These are phyloP conservation scores for Stereocaulon alpinum DNA, from an alignment of 495 filamentous ascomycete genomes.

Conservation along the genomic window DNA sequence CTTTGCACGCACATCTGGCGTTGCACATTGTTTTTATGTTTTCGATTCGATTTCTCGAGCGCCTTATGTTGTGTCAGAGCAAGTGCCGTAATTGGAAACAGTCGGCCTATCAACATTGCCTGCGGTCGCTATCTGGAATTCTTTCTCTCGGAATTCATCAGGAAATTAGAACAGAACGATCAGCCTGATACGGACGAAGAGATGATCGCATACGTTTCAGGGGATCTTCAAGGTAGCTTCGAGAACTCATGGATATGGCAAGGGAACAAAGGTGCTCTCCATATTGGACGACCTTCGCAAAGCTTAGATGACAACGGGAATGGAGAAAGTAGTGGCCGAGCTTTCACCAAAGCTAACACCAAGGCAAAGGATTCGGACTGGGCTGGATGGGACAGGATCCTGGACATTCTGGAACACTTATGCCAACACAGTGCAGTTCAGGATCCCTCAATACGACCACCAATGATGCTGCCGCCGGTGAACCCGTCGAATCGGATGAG, in stretches of 20 bases:
- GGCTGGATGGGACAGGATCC: slow-evolving; percentile 20
- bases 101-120: slow-evolving; percentile 60
- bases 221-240: slow-evolving; percentile 74
- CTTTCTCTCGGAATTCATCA: slow-evolving; percentile 57
- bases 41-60: slow-evolving; percentile 58
- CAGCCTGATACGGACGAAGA: slow-evolving; percentile 74
- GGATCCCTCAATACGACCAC: slow-evolving; percentile 6
- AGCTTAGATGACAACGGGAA: slow-evolving; percentile 11
- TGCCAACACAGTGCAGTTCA: slow-evolving; percentile 22
- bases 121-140: slow-evolving; percentile 81
- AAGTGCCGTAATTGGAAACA: slow-evolving; percentile 54
- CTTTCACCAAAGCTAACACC: slow-evolving; percentile 1
- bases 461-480: slow-evolving; percentile 13
- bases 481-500: slow-evolving; percentile 16
- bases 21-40: slow-evolving; percentile 69
- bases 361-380: slow-evolving; percentile 27
- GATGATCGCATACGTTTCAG: slow-evolving; percentile 77
- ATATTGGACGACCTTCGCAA: slow-evolving; percentile 11
- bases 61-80: slow-evolving; percentile 65
- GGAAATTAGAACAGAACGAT: slow-evolving; percentile 42
- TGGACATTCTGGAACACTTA: slow-evolving; percentile 16
- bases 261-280: slow-evolving; percentile 40
- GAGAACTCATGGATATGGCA: slow-evolving; percentile 85
- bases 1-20: slow-evolving; percentile 86
- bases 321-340: slow-evolving; percentile 7